Conservation (phyloP, 441 rosid genomes). For the Croton setiger region DNA sequence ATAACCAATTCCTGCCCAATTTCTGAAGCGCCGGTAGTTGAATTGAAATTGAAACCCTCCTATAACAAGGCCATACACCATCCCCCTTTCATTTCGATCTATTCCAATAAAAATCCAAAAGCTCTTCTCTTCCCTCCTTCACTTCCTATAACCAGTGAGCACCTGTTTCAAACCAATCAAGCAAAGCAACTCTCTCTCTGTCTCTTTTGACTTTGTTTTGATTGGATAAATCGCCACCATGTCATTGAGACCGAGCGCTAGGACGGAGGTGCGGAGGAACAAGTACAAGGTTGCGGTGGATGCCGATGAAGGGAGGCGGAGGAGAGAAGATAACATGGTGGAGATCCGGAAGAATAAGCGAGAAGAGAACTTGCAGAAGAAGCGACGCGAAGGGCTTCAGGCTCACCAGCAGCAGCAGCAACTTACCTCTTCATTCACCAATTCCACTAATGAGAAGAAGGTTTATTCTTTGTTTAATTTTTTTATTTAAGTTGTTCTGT, state of each 20-base stretch:
- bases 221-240: slow-evolving; percentile 28
- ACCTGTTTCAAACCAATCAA: slow-evolving; percentile 5
- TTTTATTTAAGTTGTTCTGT: neutral
- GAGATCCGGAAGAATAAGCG: slow-evolving; percentile 82
- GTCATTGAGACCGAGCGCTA: slow-evolving; percentile 77
- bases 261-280: slow-evolving; percentile 70
- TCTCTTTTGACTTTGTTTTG: neutral
- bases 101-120: slow-evolving; percentile 25
- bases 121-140: slow-evolving; percentile 19
- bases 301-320: slow-evolving; percentile 75
- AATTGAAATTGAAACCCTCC: slow-evolving; percentile 10
- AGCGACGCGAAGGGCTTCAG: slow-evolving; percentile 74
- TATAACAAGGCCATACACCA: neutral
- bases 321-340: slow-evolving; percentile 81
- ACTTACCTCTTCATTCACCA: slow-evolving; percentile 31
- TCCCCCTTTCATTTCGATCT: slow-evolving; percentile 2
- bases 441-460: slow-evolving; percentile 50
- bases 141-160: neutral
- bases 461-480: slow-evolving; percentile 19
- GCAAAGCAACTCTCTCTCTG: neutral
- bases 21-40: neutral
- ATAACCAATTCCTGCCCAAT: slow-evolving; percentile 21
- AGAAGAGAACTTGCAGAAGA: slow-evolving; percentile 79
- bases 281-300: slow-evolving; percentile 81
- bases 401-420: slow-evolving; percentile 28